These are phyloP conservation scores for Apiospora kogelbergensis DNA, from an alignment of 2,329 filamentous ascomycete species.

Conservation along the genomic window DNA sequence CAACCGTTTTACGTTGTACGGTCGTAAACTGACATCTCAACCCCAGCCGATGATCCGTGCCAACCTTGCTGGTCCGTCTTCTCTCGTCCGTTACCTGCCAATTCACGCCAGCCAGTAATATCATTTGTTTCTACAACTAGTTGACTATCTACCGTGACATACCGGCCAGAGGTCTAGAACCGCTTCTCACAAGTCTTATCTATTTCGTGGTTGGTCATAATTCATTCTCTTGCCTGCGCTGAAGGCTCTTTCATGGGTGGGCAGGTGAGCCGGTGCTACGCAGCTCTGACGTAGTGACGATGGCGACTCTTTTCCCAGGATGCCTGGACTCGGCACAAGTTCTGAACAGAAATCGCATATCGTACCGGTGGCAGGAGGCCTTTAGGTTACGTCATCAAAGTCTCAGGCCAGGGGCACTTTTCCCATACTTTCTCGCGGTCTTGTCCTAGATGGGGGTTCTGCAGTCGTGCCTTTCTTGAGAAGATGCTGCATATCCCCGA, in stretches of 20 bases:
- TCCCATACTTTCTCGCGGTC: background rate
- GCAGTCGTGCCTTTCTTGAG: background rate
- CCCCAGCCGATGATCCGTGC: background rate
- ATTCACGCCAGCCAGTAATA: background rate
- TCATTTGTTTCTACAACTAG: background rate
- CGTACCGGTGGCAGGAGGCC: background rate
- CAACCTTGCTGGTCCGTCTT: background rate
- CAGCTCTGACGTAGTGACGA: background rate
- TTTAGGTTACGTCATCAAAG: background rate
- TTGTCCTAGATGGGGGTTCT: background rate
- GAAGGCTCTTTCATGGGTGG: background rate
- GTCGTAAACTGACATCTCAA: constrained; percentile 1
- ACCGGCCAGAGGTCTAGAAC: background rate
- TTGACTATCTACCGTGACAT: background rate
- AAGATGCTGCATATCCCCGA: background rate
- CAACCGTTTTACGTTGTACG: background rate
- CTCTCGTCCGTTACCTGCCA: background rate
- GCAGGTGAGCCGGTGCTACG: background rate
- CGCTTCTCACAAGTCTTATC: background rate
- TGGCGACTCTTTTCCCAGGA: background rate
- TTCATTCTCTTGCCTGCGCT: background rate
- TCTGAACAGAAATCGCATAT: background rate
- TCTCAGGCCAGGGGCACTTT: background rate
- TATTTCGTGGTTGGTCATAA: background rate
- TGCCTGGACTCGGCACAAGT: background rate